Evolutionary conservation across 768 basidiomycete species (phyloP).

Genomic region (Neoboletus subvelutipes): DNA sequence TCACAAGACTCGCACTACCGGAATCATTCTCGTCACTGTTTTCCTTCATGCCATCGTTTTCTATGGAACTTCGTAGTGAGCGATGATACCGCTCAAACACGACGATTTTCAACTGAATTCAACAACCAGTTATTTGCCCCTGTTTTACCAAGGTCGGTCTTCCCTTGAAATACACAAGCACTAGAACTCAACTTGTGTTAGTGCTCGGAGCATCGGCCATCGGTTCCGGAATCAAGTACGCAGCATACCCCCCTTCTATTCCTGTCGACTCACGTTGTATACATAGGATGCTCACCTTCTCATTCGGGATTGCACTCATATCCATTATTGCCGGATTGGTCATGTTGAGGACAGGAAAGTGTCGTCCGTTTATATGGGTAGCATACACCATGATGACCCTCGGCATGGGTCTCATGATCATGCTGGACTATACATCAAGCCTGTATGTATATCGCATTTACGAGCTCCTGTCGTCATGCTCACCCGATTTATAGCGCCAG

Average conservation of each 20-base stretch:
- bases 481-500: no score
- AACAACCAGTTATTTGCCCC: slow-evolving; percentile 53
- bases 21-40: slow-evolving; percentile 51
- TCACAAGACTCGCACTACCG: slow-evolving; percentile 68
- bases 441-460: no score
- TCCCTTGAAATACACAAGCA: background rate
- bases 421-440: slow-evolving; percentile 49
- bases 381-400: slow-evolving; percentile 56
- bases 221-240: slow-evolving; percentile 62
- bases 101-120: background rate
- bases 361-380: slow-evolving; percentile 63
- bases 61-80: slow-evolving; percentile 43
- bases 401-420: slow-evolving; percentile 74
- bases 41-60: slow-evolving; percentile 70
- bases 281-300: slow-evolving; percentile 59
- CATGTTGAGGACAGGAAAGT: slow-evolving; percentile 56
- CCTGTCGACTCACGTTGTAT: background rate
- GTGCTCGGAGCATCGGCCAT: slow-evolving; percentile 75
- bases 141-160: slow-evolving; percentile 61
- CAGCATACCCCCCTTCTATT: no score
- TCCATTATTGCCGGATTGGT: slow-evolving; percentile 51
- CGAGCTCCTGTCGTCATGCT: no score
- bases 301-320: no score
- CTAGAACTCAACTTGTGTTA: background rate
- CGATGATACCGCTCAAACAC: no score